A percentile compares a stretch with the other conserved stretches of the same genome.
Evolutionary conservation across 352 stramenopile genomes (phyloP).

Genomic region (Pythium dissotocum): DNA sequence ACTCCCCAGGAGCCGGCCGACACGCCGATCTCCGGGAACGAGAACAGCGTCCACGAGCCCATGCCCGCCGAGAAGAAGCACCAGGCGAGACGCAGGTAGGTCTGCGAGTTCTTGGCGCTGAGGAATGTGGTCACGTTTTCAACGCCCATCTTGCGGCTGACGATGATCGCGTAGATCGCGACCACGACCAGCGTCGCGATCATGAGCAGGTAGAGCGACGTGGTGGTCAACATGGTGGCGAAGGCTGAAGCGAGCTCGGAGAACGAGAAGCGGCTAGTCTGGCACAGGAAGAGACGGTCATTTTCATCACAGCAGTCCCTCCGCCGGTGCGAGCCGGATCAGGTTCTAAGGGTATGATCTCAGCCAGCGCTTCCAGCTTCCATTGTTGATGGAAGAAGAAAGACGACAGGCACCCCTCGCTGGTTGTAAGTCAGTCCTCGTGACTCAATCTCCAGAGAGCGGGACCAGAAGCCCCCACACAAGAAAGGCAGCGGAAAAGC

Average conservation of each 20-base stretch:
- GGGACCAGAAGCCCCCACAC: background rate
- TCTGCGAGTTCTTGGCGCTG: constrained; percentile 72
- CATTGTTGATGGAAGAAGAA: background rate
- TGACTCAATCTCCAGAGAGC: constrained; percentile 6
- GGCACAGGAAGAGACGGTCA: background rate
- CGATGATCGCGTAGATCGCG: constrained; percentile 55
- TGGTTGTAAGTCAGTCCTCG: constrained; percentile 42
- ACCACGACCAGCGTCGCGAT: constrained; percentile 57
- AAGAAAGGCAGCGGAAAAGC: constrained; percentile 1
- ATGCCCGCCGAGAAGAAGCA: constrained; percentile 80
- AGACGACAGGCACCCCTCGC: constrained; percentile 52
- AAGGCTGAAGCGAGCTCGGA: too few relatives aligned
- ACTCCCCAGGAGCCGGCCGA: constrained; percentile 70
- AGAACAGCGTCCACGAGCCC: constrained; percentile 75
- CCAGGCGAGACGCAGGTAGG: constrained; percentile 57
- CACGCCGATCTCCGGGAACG: constrained; percentile 77
- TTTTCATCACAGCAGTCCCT: constrained; percentile 60
- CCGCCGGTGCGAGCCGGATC: constrained; percentile 64
- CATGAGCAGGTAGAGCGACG: constrained; percentile 26
- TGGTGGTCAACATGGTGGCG: too few relatives aligned
- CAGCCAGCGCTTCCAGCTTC: background rate
- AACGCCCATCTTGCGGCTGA: constrained; percentile 41
- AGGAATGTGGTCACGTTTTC: constrained; percentile 38
- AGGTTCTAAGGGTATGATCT: constrained; percentile 38
- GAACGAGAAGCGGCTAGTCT: too few relatives aligned